Conservation (phyloP, 2,329 filamentous ascomycete species). For the Raffaelea deltoideospora region DNA sequence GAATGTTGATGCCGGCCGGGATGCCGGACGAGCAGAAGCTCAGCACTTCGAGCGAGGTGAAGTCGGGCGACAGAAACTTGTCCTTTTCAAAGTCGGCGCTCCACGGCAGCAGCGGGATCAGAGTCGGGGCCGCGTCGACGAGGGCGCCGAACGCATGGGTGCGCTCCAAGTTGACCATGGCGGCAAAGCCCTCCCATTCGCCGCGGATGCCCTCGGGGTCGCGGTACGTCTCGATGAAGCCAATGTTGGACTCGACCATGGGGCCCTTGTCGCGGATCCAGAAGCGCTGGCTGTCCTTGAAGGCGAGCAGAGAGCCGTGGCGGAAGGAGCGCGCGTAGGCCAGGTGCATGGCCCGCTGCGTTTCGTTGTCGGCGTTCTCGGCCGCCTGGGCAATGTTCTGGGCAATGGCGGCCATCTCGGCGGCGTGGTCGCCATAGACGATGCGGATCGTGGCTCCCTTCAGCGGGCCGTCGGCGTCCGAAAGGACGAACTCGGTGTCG, state of each 20-base stretch:
- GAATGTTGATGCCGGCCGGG: slow-evolving; percentile 53
- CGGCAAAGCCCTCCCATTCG: slow-evolving; percentile 77
- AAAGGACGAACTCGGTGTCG: slow-evolving; percentile 42
- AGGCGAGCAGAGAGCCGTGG: slow-evolving; percentile 57
- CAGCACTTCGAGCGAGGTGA: slow-evolving; percentile 84
- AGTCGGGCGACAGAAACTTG: slow-evolving; percentile 87
- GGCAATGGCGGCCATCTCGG: slow-evolving; percentile 56
- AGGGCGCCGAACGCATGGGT: slow-evolving; percentile 78
- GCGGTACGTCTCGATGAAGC: slow-evolving; percentile 75
- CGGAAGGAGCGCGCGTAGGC: slow-evolving; percentile 64
- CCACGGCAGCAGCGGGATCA: slow-evolving; percentile 90
- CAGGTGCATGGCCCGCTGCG: slow-evolving; percentile 56
- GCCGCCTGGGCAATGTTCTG: slow-evolving; percentile 53
- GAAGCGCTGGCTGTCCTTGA: slow-evolving; percentile 64
- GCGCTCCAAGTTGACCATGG: slow-evolving; percentile 76
- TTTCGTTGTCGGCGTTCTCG: slow-evolving; percentile 57
- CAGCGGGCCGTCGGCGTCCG: slow-evolving; percentile 42
- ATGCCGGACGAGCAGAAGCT: slow-evolving; percentile 61
- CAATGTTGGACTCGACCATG: slow-evolving; percentile 65
- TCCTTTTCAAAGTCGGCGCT: slow-evolving; percentile 83
- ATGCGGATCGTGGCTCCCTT: slow-evolving; percentile 55
- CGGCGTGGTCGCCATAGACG: slow-evolving; percentile 58
- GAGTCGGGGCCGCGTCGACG: slow-evolving; percentile 61
- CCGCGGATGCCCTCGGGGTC: slow-evolving; percentile 69
- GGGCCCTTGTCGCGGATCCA: slow-evolving; percentile 79